These are phyloP conservation scores for Ceratocystis cacaofunesta DNA, from an alignment of 2,329 filamentous ascomycete genomes.

Conservation along the genomic window DNA sequence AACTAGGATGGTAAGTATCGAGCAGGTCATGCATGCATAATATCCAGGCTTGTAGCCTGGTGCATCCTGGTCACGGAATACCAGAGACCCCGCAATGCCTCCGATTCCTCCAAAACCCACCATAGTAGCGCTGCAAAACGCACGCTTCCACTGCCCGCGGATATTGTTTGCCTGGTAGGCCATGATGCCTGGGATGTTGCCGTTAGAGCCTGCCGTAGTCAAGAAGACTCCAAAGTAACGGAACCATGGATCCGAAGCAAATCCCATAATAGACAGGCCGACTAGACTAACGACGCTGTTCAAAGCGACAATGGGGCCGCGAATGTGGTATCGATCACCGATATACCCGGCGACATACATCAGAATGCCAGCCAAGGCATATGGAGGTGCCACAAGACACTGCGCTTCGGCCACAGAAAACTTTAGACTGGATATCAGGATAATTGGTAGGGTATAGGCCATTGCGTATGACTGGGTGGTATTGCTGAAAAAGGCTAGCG, in stretches of 20 bases:
- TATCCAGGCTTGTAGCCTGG: constrained; percentile 40
- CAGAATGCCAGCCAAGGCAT: constrained; percentile 47
- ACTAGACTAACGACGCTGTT: constrained; percentile 53
- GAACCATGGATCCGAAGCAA: constrained; percentile 32
- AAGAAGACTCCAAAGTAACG: constrained; percentile 65
- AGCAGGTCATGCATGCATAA: constrained; percentile 39
- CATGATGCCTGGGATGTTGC: constrained; percentile 60
- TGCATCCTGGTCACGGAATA: constrained; percentile 48
- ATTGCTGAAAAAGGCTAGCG: constrained; percentile 45
- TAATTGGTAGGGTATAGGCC: constrained; percentile 65
- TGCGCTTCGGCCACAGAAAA: constrained; percentile 50
- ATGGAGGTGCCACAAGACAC: constrained; percentile 58
- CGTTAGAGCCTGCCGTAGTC: constrained; percentile 59
- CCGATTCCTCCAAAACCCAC: constrained; percentile 66
- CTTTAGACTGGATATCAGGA: constrained; percentile 47
- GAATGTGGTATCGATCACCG: constrained; percentile 51
- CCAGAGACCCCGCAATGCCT: constrained; percentile 58
- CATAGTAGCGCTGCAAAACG: constrained; percentile 60
- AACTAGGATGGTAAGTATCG: constrained; percentile 32
- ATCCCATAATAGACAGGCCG: constrained; percentile 56
- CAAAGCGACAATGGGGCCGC: constrained; percentile 50
- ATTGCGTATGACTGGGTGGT: constrained; percentile 63
- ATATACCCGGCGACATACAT: constrained; percentile 46
- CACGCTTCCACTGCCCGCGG: constrained; percentile 76
- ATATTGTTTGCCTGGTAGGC: constrained; percentile 81